Conservation (phyloP, 148 eudicot genomes). For the Amaranthus cruentus region DNA sequence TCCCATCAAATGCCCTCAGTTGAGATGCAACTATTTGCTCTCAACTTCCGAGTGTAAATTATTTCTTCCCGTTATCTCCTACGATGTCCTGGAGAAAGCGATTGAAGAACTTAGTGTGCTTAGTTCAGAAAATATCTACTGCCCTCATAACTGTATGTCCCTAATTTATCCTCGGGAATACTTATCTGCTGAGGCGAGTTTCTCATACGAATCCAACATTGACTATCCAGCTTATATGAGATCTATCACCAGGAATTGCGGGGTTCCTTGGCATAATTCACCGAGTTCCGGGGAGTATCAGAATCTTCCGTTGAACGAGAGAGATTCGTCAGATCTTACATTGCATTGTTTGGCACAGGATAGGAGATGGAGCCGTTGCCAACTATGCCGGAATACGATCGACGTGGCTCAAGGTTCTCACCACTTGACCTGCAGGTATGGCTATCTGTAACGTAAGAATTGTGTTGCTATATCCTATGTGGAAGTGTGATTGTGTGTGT, state of each 20-base stretch:
- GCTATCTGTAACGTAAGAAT: neutral
- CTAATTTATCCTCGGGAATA: conserved; percentile 59
- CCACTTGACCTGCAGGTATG: conserved; percentile 80
- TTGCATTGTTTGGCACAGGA: conserved; percentile 51
- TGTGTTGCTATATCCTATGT: neutral
- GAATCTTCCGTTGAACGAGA: conserved; percentile 48
- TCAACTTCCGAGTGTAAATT: conserved; percentile 46
- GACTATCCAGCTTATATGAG: conserved; percentile 68
- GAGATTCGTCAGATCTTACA: conserved; percentile 47
- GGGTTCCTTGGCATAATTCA: conserved; percentile 70
- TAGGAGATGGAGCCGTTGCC: conserved; percentile 70
- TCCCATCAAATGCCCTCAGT: conserved; percentile 63
- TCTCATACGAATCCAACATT: conserved; percentile 45
- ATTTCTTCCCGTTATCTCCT: conserved; percentile 66
- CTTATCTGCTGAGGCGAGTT: conserved; percentile 44
- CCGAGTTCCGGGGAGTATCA: conserved; percentile 73
- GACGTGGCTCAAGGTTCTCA: conserved; percentile 64
- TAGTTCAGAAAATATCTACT: conserved; percentile 46
- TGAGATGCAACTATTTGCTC: conserved; percentile 51
- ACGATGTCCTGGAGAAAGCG: conserved; percentile 46
- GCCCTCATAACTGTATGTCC: conserved; percentile 65
- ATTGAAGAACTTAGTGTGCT: conserved; percentile 42
- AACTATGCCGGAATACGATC: conserved; percentile 59
- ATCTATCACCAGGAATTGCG: conserved; percentile 57
- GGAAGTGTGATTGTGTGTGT: neutral